Evolutionary conservation across 225 moss, liverwort and hornwort species (phyloP), one percentile per base, ranked within the genome.

Genomic region (Physcomitrium patens): DNA sequence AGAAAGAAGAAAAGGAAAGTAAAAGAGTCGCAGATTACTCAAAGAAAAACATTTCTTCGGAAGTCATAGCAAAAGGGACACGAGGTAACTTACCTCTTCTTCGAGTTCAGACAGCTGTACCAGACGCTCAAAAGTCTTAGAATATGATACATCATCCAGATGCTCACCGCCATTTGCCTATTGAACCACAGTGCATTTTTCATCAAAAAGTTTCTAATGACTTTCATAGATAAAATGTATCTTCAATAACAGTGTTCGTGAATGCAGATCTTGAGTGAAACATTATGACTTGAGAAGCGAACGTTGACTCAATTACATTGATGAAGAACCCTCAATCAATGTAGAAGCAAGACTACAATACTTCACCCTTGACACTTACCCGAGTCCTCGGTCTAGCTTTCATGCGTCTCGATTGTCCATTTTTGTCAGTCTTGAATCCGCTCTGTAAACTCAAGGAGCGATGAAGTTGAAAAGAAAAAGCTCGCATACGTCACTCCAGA

Each of bases 21-120:
- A 12, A 62, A 62, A 13, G 16, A 16, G 60, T 47, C 28, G 52
- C 18, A 22, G 47, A 45, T 19, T 20, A 43, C 69, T 57, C 20
- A 19, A 48, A 71, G 28, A 12, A 55, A 5, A 46, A n/a, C 20
- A 20, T 12, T 43, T 61, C 31, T 63, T 11, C 14, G 8, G 65
- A 55, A 64, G 55, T 27, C 12, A 12, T 18, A 65, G 13, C 48
- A 70, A 55, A 19, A 12, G 19, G 42, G 43, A 44, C 15, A 24
- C 42, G n/a, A n/a, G 10, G 10, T 57, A 72, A 68, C 83, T 26
- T 55, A 83, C 83, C 72, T 83, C 83, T 48, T 76, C 83, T 71
- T 83, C 78, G 26, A 83, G 75, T 71, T 79, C 83, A 71, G 83
- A 83, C 31, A 78, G 83, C 50, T 79, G 78, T 63, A 83, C 79